Evolutionary conservation across 2,329 filamentous ascomycete species (phyloP), one percentile per base, ranked within the genome.

Genomic region (Albophoma yamanashiensis): DNA sequence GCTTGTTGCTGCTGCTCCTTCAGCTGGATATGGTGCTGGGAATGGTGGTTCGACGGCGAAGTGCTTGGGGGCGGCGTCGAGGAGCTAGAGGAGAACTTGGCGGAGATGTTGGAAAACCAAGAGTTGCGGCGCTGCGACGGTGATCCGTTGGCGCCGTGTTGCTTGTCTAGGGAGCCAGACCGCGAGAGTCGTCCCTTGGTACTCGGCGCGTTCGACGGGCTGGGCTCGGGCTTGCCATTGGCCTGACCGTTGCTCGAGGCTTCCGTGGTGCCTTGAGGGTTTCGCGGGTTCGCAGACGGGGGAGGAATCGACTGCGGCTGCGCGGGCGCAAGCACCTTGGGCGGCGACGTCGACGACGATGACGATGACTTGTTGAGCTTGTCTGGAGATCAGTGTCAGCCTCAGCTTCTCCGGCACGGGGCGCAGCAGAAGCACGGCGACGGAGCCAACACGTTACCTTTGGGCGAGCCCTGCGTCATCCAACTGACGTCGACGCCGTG

Each of bases 21-120:
- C 12, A 58, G 59, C 11, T 62, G 61, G 3, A 61, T 43, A 36
- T 63, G 62, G 31, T 63, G 61, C 11, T 53, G 45, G 1, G 61
- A 59, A 45, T 63, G 55, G 25, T 64, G 61, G 20, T 64, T 61
- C 43, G 58, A 38, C 4, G 63, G 47, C n/a, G 72, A 59, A 38
- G 72, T 73, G 38, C 71, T 58, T 66, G 69, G 63, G 34, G 69
- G 64, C n/a, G 67, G 71, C 63, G 63, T 71, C 64, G 80, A 73
- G 22, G 78, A 77, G 36, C 85, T 86, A 3, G 89, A 52, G 20
- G 50, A 92, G 76, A 97, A 96, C 71, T 96, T 97, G 65, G 91
- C 93, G 64, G 91, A 95, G 65, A 97, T 85, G 69, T 86, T 96
- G 60, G 90, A 91, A 69, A 97, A 92, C 94, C 94, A 99, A 17